A percentile compares a stretch with the other conserved stretches of the same genome.
phyloP scores from a whole-genome alignment of 2,329 filamentous ascomycete genomes.

The Neonectria coccinea region DNA sequence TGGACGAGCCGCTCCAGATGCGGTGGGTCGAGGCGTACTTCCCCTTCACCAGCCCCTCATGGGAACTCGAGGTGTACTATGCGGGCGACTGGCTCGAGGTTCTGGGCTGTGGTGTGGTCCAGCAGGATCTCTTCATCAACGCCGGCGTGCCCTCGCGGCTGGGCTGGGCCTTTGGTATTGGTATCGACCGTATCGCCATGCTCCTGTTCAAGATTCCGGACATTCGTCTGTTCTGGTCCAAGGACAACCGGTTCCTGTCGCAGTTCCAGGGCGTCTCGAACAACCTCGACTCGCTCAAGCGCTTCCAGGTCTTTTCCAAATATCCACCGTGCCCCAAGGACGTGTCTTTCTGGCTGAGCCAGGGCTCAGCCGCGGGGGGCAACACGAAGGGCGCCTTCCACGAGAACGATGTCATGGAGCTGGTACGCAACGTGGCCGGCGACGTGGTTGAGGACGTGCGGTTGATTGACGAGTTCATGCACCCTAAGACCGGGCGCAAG shows the following conservation, averaged over 20 bases:
- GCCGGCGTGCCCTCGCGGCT: slow-evolving; percentile 80
- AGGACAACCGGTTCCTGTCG: slow-evolving; percentile 83
- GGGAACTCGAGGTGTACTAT: slow-evolving; percentile 97
- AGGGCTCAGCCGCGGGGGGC: slow-evolving; percentile 61
- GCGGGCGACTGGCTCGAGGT: slow-evolving; percentile 96
- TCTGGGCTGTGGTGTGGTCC: slow-evolving; percentile 89
- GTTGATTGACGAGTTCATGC: slow-evolving; percentile 86
- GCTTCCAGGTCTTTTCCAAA: slow-evolving; percentile 90
- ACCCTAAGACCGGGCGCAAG: slow-evolving; percentile 84
- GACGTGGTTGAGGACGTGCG: slow-evolving; percentile 89
- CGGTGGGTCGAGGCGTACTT: slow-evolving; percentile 98
- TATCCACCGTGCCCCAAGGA: slow-evolving; percentile 91
- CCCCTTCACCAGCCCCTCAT: slow-evolving; percentile 94
- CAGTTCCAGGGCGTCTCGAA: slow-evolving; percentile 79
- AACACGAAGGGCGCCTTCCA: slow-evolving; percentile 72
- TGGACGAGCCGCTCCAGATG: slow-evolving; percentile 81
- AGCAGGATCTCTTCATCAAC: slow-evolving; percentile 82
- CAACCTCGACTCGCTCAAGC: slow-evolving; percentile 61
- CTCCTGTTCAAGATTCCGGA: slow-evolving; percentile 95
- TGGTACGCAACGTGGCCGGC: slow-evolving; percentile 84
- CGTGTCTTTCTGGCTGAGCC: slow-evolving; percentile 87
- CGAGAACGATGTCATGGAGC: slow-evolving; percentile 97
- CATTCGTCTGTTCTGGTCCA: slow-evolving; percentile 96
- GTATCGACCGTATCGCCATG: slow-evolving; percentile 96
- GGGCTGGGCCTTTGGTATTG: slow-evolving; percentile 96